Base-by-base conservation (phyloP, 73 alveolate species). In the Blepharisma stoltei region DNA sequence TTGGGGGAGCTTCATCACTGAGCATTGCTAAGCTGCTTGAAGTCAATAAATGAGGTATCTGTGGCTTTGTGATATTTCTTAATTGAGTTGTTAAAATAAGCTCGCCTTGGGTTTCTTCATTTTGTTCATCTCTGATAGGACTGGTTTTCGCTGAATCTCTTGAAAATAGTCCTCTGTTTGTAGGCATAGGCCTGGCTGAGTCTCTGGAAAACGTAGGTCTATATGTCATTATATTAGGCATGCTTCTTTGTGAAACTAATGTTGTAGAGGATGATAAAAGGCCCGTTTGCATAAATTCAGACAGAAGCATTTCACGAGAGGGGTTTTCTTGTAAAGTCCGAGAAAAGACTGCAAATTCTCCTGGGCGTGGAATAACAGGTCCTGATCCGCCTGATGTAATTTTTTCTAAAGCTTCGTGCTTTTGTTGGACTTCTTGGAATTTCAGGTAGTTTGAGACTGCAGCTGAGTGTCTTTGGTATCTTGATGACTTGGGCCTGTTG, bases 401-500 rank as follows among this genome's bases (percentile, higher is more conserved):
- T 60, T 60, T 25, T 60, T 60, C 73, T 18, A 60, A 38, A 18
- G 73, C 11, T 60, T 60, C 73, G 14, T 60, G 73, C 23, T 60
- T 60, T 60, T 60, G 73, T 60, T 60, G 73, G 18, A 60, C 18
- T n/a, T n/a, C 14, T 25, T 60, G 73, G 23, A 60, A 60, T 25
- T 60, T 60, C 46, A 60, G 73, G 73, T 60, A 60, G n/a, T 60
- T 38, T 60, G 37, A 18, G 37, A 60, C 73, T 18, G 73, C 73
- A 47, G 14, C 18, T 14, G 18, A 14, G 73, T 60, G 73, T 9
- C 73, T 14, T 25, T 14, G 73, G 14, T n/a, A 14, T 60, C 23
- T 60, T 18, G 73, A 60, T 32, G 41, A 32, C 41, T 32, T 32
- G 41, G 41, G 41, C 41, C 41, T 32, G 41, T 32, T 32, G 3